Base-by-base conservation (phyloP, 2,329 filamentous ascomycete genomes). In the Fusarium odoratissimum region DNA sequence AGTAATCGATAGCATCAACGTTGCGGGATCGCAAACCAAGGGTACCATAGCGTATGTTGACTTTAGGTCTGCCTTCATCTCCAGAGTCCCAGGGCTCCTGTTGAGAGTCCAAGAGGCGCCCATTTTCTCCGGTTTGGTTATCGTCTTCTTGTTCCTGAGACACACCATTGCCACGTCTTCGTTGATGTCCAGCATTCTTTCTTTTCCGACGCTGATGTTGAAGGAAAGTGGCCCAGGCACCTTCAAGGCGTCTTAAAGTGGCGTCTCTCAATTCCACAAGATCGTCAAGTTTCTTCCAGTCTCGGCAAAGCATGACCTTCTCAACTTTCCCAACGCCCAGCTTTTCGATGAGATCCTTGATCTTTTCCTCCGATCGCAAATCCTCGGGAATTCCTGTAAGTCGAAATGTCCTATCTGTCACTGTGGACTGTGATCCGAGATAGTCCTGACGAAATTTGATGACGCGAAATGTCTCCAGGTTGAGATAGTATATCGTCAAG, bases 1-100 rank as follows among this genome's bases (percentile, higher is more conserved):
- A 98, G 80, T 98, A 96, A 80, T 98, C 93, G 75, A 99, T 96
- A 4, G 95, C 95, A 80, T 99, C 96, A 4, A 96, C 90, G 61
- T 89, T 91, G 71, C 89, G 91, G 76, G 87, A 93, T 59, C 90
- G 90, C 44, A 97, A 78, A 23, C 90, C 90, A 48, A 97, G 86
- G 21, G 91, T 89, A 3, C 96, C 95, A 76, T 94, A 94, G 84
- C 95, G 92, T 28, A 98, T 86, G 21, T 90, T 91, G 23, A 91
- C 87, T 73, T 88, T 92, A 0, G 96, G 95, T 5, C 90, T 85
- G 28, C 84, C 80, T 25, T 86, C 82, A 30, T 88, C 87, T 21
- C 60, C 63, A 23, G 80, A 71, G 45, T 81, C 77, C 28, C 79
- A 73, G 14, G 77, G 75, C 17, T 75, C 60, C 25, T 77, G 72